Percentiles rank a stretch among this genome's conserved stretches.
Evolutionary conservation across 225 moss, liverwort and hornwort species (phyloP).

Genomic region (Physcomitrium patens): DNA sequence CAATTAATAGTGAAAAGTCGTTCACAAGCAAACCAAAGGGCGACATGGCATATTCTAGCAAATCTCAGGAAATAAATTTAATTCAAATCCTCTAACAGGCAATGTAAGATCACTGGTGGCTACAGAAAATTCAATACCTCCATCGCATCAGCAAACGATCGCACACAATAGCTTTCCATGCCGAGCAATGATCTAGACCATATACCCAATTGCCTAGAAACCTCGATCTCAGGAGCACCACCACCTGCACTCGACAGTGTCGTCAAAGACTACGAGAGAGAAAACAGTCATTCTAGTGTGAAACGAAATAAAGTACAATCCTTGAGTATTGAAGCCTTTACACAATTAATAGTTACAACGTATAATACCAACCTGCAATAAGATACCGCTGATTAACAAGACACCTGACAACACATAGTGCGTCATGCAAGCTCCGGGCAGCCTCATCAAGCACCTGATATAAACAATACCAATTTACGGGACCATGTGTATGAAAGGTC

Average conservation of each 20-base stretch:
- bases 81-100: too few relatives aligned
- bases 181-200: constrained; percentile 75
- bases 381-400: constrained; percentile 74
- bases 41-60: neutral
- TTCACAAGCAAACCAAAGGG: neutral
- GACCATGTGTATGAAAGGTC: neutral
- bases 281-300: neutral
- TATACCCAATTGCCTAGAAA: constrained; percentile 69
- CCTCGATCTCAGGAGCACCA: constrained; percentile 74
- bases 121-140: constrained; percentile 39
- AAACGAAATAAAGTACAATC: neutral
- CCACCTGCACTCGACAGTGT: constrained; percentile 47
- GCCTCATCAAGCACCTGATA: constrained; percentile 85
- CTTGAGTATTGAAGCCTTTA: neutral
- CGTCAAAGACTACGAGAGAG: neutral
- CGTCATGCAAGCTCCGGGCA: constrained; percentile 90
- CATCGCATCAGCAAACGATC: constrained; percentile 67
- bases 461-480: neutral
- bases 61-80: neutral
- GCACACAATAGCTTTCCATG: constrained; percentile 77
- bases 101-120: too few relatives aligned
- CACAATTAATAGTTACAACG: too few relatives aligned
- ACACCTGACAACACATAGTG: constrained; percentile 87
- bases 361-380: constrained; percentile 61
- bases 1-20: neutral